A percentile compares a stretch with the other conserved stretches of the same genome.
phyloP scores from a whole-genome alignment of 2,329 filamentous ascomycete genomes.

The Tolypocladium ovalisporum region DNA sequence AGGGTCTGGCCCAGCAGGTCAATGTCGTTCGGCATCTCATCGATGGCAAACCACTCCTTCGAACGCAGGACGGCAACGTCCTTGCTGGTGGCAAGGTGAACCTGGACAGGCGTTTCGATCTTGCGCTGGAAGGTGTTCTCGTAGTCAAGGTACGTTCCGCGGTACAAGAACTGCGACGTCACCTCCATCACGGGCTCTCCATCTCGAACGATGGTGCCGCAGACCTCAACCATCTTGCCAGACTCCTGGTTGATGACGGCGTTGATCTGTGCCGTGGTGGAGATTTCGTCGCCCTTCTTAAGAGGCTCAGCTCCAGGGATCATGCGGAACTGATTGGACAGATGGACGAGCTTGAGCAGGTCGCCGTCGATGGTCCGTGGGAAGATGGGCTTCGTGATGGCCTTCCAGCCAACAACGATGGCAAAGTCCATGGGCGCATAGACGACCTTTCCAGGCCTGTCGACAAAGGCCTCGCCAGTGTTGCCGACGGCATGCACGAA shows the following conservation, averaged over 20 bases:
- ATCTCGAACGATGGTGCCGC: constrained; percentile 82
- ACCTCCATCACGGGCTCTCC: constrained; percentile 92
- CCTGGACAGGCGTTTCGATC: constrained; percentile 86
- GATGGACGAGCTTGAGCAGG: constrained; percentile 86
- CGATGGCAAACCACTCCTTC: constrained; percentile 94
- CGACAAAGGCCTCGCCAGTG: constrained; percentile 93
- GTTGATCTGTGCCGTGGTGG: constrained; percentile 92
- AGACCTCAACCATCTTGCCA: constrained; percentile 99
- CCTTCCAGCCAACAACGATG: constrained; percentile 97
- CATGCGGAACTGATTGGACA: constrained; percentile 98
- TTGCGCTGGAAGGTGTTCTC: constrained; percentile 99
- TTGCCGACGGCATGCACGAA: constrained; percentile 99
- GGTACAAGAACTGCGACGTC: constrained; percentile 95
- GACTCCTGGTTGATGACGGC: constrained; percentile 97
- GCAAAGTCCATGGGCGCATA: constrained; percentile 98
- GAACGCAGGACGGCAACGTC: constrained; percentile 90
- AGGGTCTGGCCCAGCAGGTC: constrained; percentile 88
- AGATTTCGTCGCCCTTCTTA: constrained; percentile 88
- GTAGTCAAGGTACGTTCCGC: constrained; percentile 82
- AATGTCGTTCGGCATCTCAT: constrained; percentile 57
- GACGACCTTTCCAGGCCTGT: constrained; percentile 85
- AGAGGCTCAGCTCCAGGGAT: constrained; percentile 87
- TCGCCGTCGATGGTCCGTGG: constrained; percentile 93
- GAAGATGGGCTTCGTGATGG: constrained; percentile 99
- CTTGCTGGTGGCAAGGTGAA: constrained; percentile 77